Percentiles rank a stretch among this genome's conserved stretches.
Evolutionary conservation across 345 rosid genomes (phyloP).

Genomic region (Eucalyptus marginata): DNA sequence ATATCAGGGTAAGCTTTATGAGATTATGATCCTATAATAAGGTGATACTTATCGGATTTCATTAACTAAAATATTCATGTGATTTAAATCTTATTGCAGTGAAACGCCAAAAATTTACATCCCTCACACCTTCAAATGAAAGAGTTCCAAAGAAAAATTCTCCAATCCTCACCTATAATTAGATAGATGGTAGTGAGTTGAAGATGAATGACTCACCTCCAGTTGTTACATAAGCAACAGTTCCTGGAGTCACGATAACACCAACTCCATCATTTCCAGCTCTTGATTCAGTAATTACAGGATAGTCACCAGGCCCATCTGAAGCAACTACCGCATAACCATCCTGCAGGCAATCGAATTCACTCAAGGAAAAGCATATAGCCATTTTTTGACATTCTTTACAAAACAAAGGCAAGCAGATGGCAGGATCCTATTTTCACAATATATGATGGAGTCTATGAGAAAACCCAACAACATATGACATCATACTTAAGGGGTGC

Average conservation of each 20-base stretch:
- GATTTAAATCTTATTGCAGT: neutral
- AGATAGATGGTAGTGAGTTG: neutral
- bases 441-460: neutral
- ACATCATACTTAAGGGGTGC: neutral
- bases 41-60: neutral
- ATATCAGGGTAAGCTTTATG: neutral
- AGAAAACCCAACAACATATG: neutral
- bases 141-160: neutral
- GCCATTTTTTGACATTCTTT: neutral
- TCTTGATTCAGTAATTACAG: constrained; percentile 80
- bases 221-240: constrained; percentile 95
- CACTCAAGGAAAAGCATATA: neutral
- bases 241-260: constrained; percentile 71
- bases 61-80: neutral
- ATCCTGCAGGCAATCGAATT: constrained; percentile 36
- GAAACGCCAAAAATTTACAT: neutral
- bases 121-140: neutral
- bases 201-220: constrained; percentile 47
- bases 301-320: constrained; percentile 93
- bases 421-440: neutral
- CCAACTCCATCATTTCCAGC: constrained; percentile 94
- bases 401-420: neutral
- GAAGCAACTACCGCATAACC: constrained; percentile 93
- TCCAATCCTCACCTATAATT: neutral
- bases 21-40: neutral